These are phyloP conservation scores for Rhynchosporium graminicola DNA, from an alignment of 2,329 filamentous ascomycete genomes.

Conservation along the genomic window DNA sequence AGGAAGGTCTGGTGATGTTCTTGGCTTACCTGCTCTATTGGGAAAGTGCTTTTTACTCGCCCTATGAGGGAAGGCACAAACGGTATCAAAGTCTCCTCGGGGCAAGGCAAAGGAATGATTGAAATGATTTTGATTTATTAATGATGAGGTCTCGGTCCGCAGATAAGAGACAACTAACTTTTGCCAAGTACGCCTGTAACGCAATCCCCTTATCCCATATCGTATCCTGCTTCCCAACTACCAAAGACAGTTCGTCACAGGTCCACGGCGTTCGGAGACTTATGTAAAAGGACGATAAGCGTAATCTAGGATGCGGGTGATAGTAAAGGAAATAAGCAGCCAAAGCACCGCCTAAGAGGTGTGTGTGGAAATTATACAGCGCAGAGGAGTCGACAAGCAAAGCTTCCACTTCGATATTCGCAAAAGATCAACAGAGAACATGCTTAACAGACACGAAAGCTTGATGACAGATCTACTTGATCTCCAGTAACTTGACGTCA, in stretches of 20 bases:
- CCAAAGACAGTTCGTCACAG: constrained; percentile 35
- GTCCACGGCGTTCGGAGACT: constrained; percentile 39
- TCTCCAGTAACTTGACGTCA: constrained; percentile 83
- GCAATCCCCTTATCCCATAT: constrained; percentile 40
- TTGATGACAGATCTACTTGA: constrained; percentile 62
- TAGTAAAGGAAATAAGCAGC: constrained; percentile 27
- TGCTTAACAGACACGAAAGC: constrained; percentile 8
- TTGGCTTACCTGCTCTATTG: constrained; percentile 6
- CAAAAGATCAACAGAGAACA: constrained; percentile 22
- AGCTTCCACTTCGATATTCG: constrained; percentile 24
- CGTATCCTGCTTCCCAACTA: constrained; percentile 34
- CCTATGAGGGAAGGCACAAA: not conserved
- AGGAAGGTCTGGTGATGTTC: not conserved
- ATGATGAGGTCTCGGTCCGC: constrained; percentile 16
- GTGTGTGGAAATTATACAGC: constrained; percentile 37
- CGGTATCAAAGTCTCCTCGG: not conserved
- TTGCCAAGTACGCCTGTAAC: constrained; percentile 39
- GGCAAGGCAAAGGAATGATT: not conserved
- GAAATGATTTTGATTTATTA: constrained; percentile 28
- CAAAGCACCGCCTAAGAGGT: constrained; percentile 27
- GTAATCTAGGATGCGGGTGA: constrained; percentile 24
- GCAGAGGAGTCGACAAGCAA: constrained; percentile 30
- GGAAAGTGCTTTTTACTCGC: not conserved
- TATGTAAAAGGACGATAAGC: constrained; percentile 36
- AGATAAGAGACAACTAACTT: constrained; percentile 29